Base-by-base conservation (phyloP, 2,329 filamentous ascomycete genomes). In the Aspergillus hiratsukae region DNA sequence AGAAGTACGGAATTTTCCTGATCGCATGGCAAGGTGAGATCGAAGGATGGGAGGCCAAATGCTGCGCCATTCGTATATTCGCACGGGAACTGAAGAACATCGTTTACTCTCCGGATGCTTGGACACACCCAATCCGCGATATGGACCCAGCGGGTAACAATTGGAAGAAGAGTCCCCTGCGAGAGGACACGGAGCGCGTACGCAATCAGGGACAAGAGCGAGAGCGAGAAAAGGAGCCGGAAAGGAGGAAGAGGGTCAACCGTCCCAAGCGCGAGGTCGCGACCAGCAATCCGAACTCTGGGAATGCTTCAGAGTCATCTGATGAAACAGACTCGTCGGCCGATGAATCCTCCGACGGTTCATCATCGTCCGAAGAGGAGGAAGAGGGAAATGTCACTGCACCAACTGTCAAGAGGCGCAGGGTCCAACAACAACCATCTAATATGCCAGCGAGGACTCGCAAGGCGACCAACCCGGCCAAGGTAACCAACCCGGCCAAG, bases 41-140 rank as follows among this genome's bases (percentile, higher is more conserved):
- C 3, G 11, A 56, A 5, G 54, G 54, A 19, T 62, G 28, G 35
- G 58, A 59, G 2, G 14, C 40, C 14, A 43, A 58, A 14, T 31
- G 29, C 8, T 60, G 51, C 23, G 59, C 61, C 4, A 37, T 62
- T 4, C 51, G 59, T 2, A 37, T 53, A 17, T 62, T 55, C 19
- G 27, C 27, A 14, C 28, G 21, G 4, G 4, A 14, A 9, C 3
- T 5, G 4, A 37, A 56, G 1, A 40, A 56, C 7, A 40, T 58
- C 3, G 5, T 14, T 7, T 63, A 57, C 21, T 25, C 41, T 7
- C 25, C 10, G 14, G 41, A 53, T 31, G 9, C 40, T 7, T 53
- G 28, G 52, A 25, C 28, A 2, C 5, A 11, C 21, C 17, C 10
- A 14, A 11, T 46, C 43, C 43, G 21, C 19, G 43, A 46, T 25